These are phyloP conservation scores for Solanum sejunctum DNA, from an alignment of 257 asterid species.

Conservation along the genomic window DNA sequence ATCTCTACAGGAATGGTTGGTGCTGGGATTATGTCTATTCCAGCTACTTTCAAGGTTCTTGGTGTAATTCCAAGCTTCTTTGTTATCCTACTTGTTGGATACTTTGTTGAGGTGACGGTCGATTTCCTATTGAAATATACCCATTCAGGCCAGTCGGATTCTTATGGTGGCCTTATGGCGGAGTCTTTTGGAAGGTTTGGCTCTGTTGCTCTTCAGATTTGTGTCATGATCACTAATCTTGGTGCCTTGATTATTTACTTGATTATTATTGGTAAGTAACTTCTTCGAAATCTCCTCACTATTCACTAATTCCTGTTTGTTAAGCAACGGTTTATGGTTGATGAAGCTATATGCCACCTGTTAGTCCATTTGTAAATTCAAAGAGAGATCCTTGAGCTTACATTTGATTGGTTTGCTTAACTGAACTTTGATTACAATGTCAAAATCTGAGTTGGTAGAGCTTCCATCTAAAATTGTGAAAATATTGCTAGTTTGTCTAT, in stretches of 20 bases:
- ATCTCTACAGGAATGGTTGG: constrained; percentile 90
- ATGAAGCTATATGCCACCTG: not conserved
- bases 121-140: constrained; percentile 74
- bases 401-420: not conserved
- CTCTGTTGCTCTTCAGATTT: constrained; percentile 71
- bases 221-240: constrained; percentile 75
- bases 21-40: constrained; percentile 95
- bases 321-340: not conserved
- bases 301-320: not conserved
- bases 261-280: constrained; percentile 72
- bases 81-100: constrained; percentile 56
- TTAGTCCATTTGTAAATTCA: not conserved
- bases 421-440: not conserved
- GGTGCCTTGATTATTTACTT: constrained; percentile 90
- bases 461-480: not conserved
- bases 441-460: not conserved
- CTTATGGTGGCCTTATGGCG: constrained; percentile 87
- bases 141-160: constrained; percentile 42
- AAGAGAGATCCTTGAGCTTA: not conserved
- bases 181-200: constrained; percentile 87
- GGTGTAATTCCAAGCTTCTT: constrained; percentile 76
- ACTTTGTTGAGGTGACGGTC: constrained; percentile 83
- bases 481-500: not conserved
- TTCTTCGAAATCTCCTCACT: not conserved
- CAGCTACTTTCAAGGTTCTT: constrained; percentile 77